These are phyloP conservation scores for Melanogaster broomeanus DNA, from an alignment of 768 basidiomycete species.

Conservation along the genomic window DNA sequence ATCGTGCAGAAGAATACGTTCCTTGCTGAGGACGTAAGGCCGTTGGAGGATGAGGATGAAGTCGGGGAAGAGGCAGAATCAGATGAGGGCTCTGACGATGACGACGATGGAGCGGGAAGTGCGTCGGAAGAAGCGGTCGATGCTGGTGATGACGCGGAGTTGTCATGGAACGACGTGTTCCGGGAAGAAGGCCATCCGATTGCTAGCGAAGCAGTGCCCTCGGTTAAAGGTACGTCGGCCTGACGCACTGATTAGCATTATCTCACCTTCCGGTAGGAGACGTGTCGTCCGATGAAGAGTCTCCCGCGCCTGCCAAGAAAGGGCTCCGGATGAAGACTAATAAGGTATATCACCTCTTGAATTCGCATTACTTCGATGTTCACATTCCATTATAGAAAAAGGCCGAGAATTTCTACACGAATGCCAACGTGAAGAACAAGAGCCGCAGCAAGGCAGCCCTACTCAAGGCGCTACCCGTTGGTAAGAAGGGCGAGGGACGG, in stretches of 20 bases:
- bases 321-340: slow-evolving; percentile 89
- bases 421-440: slow-evolving; percentile 86
- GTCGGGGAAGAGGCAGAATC: slow-evolving; percentile 31
- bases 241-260: slow-evolving; percentile 1
- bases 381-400: slow-evolving; percentile 61
- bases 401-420: slow-evolving; percentile 86
- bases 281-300: slow-evolving; percentile 35
- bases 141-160: slow-evolving; percentile 44
- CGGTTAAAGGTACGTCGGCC: slow-evolving; percentile 21
- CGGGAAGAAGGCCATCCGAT: slow-evolving; percentile 45
- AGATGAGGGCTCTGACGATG: slow-evolving; percentile 40
- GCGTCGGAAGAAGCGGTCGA: slow-evolving; percentile 37
- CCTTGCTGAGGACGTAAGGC: slow-evolving; percentile 77
- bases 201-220: slow-evolving; percentile 7
- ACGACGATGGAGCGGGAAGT: slow-evolving; percentile 38
- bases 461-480: slow-evolving; percentile 56
- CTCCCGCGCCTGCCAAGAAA: slow-evolving; percentile 44
- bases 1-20: slow-evolving; percentile 91
- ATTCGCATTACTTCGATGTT: slow-evolving; percentile 3
- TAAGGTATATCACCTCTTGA: slow-evolving; percentile 55
- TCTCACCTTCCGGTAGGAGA: slow-evolving; percentile 28
- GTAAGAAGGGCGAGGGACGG: slow-evolving; percentile 47
- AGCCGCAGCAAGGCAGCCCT: slow-evolving; percentile 65
- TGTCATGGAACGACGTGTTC: slow-evolving; percentile 90
- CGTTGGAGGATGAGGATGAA: slow-evolving; percentile 54